Evolutionary conservation across 1,284 basidiomycete genomes (phyloP), one percentile per base, ranked within the genome.

Genomic region (Ceratobasidium sp.): DNA sequence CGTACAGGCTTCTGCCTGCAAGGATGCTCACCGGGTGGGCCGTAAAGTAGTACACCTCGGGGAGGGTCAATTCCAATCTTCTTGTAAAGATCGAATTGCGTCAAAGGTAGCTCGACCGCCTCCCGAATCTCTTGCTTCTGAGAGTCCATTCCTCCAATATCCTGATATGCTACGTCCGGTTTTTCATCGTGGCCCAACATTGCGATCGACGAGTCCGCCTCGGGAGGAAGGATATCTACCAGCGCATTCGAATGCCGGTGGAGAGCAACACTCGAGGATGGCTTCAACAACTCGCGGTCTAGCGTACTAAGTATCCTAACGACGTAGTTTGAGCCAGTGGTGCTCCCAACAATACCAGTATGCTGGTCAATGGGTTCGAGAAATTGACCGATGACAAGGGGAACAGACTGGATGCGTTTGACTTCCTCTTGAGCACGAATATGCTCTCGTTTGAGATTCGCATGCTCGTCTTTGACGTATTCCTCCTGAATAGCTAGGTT

Each of bases 1-100:
- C 33, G 33, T 33, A 33, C 33, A 33, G 33, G 33, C 33, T 33
- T 33, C 33, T 33, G 33, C 33, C 33, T 12, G 20, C 9, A 26
- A 20, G 42, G 28, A 6, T 13, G 83, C 89, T 69, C 82, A 93
- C 95, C 95, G 83, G 96, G 96, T 64, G 96, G 96, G 4, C 96
- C 96, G 83, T 97, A 97, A 23, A 98, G 89, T 79, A 98, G 86
- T 3, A 97, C 96, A 86, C 96, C 96, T 57, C 96, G 91, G 64
- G 96, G 98, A 33, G 98, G 98, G 87, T 99, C 98, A 81, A 99
- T 99, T 83, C 98, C 98, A 83, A 99, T 99, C 88, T 99, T 99
- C 87, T 95, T 95, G 89, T 99, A 99, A 57, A 99, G 87, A 84
- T 99, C 97, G 85, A 98, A 98, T 86, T 99, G 94, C 7, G 95